A percentile compares a stretch with the other conserved stretches of the same genome.
Evolutionary conservation across 305 asterid species (phyloP).

Genomic region (Lippia alba): DNA sequence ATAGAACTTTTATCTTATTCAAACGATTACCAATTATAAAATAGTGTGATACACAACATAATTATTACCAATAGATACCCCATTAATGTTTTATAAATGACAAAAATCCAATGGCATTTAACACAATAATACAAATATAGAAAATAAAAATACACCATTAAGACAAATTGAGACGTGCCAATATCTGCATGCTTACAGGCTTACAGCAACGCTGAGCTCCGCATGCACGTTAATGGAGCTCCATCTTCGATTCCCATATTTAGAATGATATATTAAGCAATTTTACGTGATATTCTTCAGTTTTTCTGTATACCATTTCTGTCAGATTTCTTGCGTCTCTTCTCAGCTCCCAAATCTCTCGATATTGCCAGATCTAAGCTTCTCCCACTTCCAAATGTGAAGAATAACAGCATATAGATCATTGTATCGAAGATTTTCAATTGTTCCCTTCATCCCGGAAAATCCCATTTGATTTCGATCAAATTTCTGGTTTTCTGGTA

Average conservation of each 20-base stretch:
- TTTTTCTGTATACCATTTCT: neutral
- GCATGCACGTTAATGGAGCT: neutral
- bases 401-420: neutral
- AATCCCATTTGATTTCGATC: neutral
- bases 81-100: neutral
- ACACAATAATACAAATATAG: neutral
- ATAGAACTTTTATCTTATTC: too few relatives aligned
- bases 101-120: neutral
- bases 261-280: neutral
- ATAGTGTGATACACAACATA: too few relatives aligned
- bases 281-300: neutral
- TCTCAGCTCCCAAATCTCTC: neutral
- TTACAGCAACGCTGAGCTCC: neutral
- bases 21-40: too few relatives aligned
- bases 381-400: neutral
- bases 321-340: neutral
- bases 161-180: neutral
- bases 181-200: neutral
- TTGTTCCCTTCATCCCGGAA: neutral
- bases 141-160: too few relatives aligned
- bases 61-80: too few relatives aligned
- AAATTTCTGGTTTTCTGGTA: neutral
- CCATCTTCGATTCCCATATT: neutral
- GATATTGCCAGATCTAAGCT: neutral
- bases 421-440: neutral